A percentile compares a stretch with the other conserved stretches of the same genome.
phyloP scores from a whole-genome alignment of 2,329 filamentous ascomycete genomes.

The Aspergillus sp. region DNA sequence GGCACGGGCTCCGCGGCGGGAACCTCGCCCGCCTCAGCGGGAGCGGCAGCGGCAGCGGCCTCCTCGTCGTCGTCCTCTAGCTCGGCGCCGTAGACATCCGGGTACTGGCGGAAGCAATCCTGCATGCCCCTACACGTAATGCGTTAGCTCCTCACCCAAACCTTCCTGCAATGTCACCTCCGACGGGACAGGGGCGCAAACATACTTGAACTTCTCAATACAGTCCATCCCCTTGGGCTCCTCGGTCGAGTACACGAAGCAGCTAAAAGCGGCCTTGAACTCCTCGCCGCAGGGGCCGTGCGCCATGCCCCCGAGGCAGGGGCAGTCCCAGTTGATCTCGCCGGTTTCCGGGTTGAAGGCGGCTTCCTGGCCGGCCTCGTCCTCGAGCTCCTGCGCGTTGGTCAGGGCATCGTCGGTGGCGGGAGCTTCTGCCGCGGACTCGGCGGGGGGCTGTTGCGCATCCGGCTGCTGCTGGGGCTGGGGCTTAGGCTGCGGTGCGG shows the following conservation, averaged over 20 bases:
- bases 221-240: constrained; percentile 98
- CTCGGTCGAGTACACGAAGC: constrained; percentile 92
- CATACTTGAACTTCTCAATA: constrained; percentile 95
- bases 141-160: constrained; percentile 31
- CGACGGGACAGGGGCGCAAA: constrained; percentile 18
- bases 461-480: constrained; percentile 5
- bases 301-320: constrained; percentile 95
- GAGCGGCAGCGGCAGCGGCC: constrained; percentile 34
- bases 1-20: constrained; percentile 25
- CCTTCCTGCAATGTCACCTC: too few species aligned
- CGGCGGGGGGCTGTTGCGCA: constrained; percentile 2
- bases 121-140: constrained; percentile 75
- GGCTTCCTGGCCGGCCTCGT: constrained; percentile 81
- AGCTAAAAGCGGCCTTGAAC: constrained; percentile 95
- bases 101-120: constrained; percentile 89
- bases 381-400: constrained; percentile 62
- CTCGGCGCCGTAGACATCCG: constrained; percentile 89
- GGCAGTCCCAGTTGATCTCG: constrained; percentile 99
- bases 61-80: constrained; percentile 68
- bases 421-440: constrained; percentile 9
- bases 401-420: constrained; percentile 24
- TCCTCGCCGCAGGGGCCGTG: constrained; percentile 92
- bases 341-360: constrained; percentile 98
- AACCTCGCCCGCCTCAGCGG: constrained; percentile 20
- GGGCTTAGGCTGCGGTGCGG: constrained; percentile 8